phyloP scores from a whole-genome alignment of 352 stramenopile genomes.

The Phytophthora pinifolia region DNA sequence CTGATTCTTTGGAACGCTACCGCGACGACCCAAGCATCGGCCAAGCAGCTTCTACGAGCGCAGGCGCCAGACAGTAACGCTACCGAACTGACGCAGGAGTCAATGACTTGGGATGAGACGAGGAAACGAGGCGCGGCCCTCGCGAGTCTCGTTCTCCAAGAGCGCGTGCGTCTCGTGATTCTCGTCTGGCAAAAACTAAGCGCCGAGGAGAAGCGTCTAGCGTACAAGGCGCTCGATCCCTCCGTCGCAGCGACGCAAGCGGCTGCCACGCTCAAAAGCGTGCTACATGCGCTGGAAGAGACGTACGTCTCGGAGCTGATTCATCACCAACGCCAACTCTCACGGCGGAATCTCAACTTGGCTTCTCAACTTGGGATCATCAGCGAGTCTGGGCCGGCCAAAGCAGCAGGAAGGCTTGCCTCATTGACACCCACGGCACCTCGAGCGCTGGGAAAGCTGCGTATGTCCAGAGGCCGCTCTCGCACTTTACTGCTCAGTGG shows the following conservation, averaged over 20 bases:
- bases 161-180: constrained; percentile 59
- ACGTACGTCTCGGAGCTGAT: constrained; percentile 66
- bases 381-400: constrained; percentile 10
- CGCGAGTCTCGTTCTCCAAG: constrained; percentile 53
- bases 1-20: constrained; percentile 65
- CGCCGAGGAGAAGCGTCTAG: constrained; percentile 44
- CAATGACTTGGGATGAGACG: constrained; percentile 29
- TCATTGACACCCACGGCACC: constrained; percentile 16
- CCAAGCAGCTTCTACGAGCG: constrained; percentile 11
- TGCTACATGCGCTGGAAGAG: constrained; percentile 56
- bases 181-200: constrained; percentile 55
- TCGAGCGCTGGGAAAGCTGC: constrained; percentile 22
- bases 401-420: constrained; percentile 2
- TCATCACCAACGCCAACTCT: constrained; percentile 42
- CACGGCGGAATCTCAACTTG: constrained; percentile 26
- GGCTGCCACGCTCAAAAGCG: constrained; percentile 32
- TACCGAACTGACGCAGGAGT: neutral
- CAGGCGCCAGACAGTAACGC: neutral
- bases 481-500: constrained; percentile 20
- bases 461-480: constrained; percentile 8
- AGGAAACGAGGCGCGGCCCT: constrained; percentile 42
- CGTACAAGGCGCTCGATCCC: constrained; percentile 36
- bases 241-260: constrained; percentile 13
- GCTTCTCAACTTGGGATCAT: constrained; percentile 19
- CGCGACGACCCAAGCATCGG: constrained; percentile 32